phyloP scores from a whole-genome alignment of 306 rosid species.

The Ormosia emarginata region DNA sequence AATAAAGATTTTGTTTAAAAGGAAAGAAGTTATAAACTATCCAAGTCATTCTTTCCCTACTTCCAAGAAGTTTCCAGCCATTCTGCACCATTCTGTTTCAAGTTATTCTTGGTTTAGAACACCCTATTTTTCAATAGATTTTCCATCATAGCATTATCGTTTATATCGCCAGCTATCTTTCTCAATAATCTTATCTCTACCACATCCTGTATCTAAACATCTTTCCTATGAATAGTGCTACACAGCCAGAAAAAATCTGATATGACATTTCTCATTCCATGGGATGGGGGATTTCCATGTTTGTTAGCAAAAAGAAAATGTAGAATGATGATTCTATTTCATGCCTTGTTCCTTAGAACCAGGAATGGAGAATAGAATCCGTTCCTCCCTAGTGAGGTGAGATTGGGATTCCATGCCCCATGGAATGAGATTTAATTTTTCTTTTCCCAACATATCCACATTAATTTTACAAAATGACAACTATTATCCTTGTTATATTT shows the following conservation, averaged over 20 bases:
- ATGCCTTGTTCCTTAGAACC: too few relatives aligned
- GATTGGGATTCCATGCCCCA: background rate
- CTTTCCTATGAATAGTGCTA: background rate
- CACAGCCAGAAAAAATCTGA: background rate
- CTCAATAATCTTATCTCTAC: background rate
- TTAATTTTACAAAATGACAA: too few relatives aligned
- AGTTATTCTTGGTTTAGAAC: background rate
- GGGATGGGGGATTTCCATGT: background rate
- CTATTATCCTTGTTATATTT: background rate
- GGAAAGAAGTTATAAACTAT: background rate
- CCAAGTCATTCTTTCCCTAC: background rate
- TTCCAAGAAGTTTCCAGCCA: background rate
- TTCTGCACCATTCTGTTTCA: background rate
- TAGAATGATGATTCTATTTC: too few relatives aligned
- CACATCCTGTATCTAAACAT: background rate
- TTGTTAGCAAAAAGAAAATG: background rate
- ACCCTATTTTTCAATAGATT: background rate
- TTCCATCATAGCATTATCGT: background rate
- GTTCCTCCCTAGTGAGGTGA: too few relatives aligned
- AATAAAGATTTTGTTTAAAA: background rate
- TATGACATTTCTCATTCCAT: background rate
- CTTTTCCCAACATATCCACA: background rate
- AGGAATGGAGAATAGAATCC: too few relatives aligned
- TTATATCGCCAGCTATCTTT: background rate
- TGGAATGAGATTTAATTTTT: too few relatives aligned